A percentile compares a stretch with the other conserved stretches of the same genome.
Evolutionary conservation across 2,329 filamentous ascomycete genomes (phyloP).

Genomic region (Aspergillus ruber): DNA sequence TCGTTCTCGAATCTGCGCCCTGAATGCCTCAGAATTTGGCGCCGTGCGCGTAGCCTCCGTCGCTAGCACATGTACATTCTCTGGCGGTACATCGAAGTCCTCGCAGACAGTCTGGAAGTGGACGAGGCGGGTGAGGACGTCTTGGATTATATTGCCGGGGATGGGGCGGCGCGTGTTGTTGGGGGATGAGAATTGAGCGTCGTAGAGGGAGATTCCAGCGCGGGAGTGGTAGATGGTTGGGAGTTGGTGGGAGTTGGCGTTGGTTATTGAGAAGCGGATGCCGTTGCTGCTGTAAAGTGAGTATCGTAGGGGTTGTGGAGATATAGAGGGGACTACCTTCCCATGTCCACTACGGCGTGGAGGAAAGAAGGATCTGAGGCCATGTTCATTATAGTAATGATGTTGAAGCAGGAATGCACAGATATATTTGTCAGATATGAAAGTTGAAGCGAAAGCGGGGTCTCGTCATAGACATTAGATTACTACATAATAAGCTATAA

Average conservation of each 20-base stretch:
- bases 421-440: neutral
- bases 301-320: neutral
- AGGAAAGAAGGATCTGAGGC: slow-evolving; percentile 7
- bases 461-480: too few relatives aligned
- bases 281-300: slow-evolving; percentile 57
- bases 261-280: slow-evolving; percentile 84
- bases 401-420: neutral
- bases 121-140: slow-evolving; percentile 61
- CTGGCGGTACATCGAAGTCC: slow-evolving; percentile 58
- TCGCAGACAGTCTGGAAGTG: slow-evolving; percentile 67
- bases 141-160: slow-evolving; percentile 52
- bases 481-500: too few relatives aligned
- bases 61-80: slow-evolving; percentile 68
- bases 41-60: slow-evolving; percentile 85
- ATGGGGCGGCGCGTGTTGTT: slow-evolving; percentile 46
- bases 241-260: slow-evolving; percentile 68
- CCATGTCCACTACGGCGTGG: slow-evolving; percentile 37
- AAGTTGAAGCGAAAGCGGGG: neutral
- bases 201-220: slow-evolving; percentile 77
- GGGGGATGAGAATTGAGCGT: slow-evolving; percentile 56
- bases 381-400: neutral
- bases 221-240: slow-evolving; percentile 72
- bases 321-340: slow-evolving; percentile 27
- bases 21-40: slow-evolving; percentile 63
- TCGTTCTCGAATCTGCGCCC: slow-evolving; percentile 54